Evolutionary conservation across 495 filamentous ascomycete genomes (phyloP), one percentile per base, ranked within the genome.

Genomic region (Mytilinidion resinicola): DNA sequence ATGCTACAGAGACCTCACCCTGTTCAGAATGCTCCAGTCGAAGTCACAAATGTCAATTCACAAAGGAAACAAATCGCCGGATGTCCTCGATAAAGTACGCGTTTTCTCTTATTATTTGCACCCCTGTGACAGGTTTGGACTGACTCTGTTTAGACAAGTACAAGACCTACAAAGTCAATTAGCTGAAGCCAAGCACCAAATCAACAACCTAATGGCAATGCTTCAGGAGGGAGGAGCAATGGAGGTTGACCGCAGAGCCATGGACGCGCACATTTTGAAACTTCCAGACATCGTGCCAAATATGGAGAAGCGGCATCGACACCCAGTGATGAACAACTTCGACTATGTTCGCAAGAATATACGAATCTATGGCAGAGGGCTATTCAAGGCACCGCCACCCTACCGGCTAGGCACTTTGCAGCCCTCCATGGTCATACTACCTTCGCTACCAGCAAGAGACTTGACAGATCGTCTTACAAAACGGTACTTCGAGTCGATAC

Each of bases 81-180:
- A 98, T 98, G 93, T 96, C 93, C 47, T 96, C 91, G 12, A 96
- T 97, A 71, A 98, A 97, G 84, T 85, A 72, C 63, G 79, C 75
- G 44, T 30, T 6, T 11, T n/a, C 25, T 2, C 6, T 6, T 2
- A 30, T 3, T 30, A 30, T 30, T 30, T 6, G 6, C 25, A 30
- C 6, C 25, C 25, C 6, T 3, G 25, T 30, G 6, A 30, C 25
- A 30, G 6, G 2, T 30, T 6, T 30, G 25, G 10, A 38, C 15
- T 43, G 34, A 56, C 62, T 21, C 55, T 20, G 12, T 2, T 30
- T 19, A 17, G 17, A 33, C 93, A 96, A 77, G 90, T 96, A 3
- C 93, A 98, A 73, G 93, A 98, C 72, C 77, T 98, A 21, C 91
- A 97, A 71, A 95, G 89, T 73, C 92, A 96, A 71, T 82, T 98